Base-by-base conservation (phyloP, 2,329 filamentous ascomycete species). In the Sphaceloma murrayae region DNA sequence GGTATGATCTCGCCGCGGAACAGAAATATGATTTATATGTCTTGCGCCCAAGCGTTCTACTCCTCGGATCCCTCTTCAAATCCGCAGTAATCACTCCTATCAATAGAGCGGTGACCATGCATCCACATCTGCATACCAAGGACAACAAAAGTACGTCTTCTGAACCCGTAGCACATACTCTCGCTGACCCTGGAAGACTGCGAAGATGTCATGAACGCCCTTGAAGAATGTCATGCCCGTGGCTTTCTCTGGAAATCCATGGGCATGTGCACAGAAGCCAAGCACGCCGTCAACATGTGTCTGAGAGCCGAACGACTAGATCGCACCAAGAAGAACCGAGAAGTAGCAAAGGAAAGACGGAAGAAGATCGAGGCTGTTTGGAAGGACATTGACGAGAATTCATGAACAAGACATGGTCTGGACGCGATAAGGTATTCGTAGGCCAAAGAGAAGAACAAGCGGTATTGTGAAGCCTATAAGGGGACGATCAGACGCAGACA, bases 121-220 rank as follows among this genome's bases (percentile, higher is more conserved):
- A 98, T 85, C 93, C 91, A 45, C 89, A 95, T 68, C 70, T 98
- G 2, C 88, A 96, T 61, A 94, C 86, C 19, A 86, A 91, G 62
- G 82, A 94, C 61, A 94, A 94, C 56, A 72, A 77, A 54, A 88
- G 89, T 94, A 74, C 32, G 67, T 62, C 33, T 40, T 30, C 19
- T 21, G 44, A n/a, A 4, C 10, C 14, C 11, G 21, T 9, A 44
- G 10, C 22, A 17, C 17, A 36, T 8, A 30, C 9, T 14, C 13
- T 43, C 13, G 21, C 34, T 22, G 29, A 34, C 21, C 26, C 21
- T 3, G 9, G 16, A 57, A 98, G 91, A 82, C 58, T 98, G 91
- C 74, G 85, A 89, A 64, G 87, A 94, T 54, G 78, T 98, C 62
- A 94, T 96, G 78, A 80, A 73, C 40, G 83, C 85, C 36, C 85